phyloP scores from a whole-genome alignment of 371 early-diverging fungal genomes.

The Rhizomucor miehei region DNA sequence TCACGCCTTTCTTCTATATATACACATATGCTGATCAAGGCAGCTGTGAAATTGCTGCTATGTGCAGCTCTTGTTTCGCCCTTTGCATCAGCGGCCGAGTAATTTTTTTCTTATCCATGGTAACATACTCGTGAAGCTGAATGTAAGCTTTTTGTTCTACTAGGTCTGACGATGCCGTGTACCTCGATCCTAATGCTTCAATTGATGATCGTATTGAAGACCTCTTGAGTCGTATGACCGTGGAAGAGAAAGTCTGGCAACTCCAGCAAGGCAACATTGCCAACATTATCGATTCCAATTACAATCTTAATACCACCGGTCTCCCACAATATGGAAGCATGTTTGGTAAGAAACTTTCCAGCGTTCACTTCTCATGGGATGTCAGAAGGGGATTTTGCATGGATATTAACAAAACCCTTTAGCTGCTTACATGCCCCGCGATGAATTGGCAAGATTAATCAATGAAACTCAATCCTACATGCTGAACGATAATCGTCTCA shows the following conservation, averaged over 20 bases:
- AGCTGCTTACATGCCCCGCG: slow-evolving; percentile 16
- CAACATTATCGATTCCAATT: slow-evolving; percentile 8
- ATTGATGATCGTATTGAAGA: slow-evolving; percentile 19
- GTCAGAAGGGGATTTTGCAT: too few relatives aligned
- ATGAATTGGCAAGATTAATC: slow-evolving; percentile 8
- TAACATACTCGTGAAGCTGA: too few relatives aligned
- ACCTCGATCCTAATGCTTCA: slow-evolving; percentile 11
- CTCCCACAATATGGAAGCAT: slow-evolving; percentile 12
- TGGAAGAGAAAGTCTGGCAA: slow-evolving; percentile 16
- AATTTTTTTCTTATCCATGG: too few relatives aligned
- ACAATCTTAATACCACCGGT: slow-evolving; percentile 12
- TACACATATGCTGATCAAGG: too few relatives aligned
- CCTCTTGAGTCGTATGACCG: slow-evolving; percentile 18
- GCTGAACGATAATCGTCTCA: slow-evolving; percentile 13
- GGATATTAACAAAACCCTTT: neutral
- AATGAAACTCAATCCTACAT: slow-evolving; percentile 17
- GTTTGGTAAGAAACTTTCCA: slow-evolving; percentile 4
- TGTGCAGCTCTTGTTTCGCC: too few relatives aligned
- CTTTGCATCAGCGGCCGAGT: too few relatives aligned
- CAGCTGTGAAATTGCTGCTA: too few relatives aligned
- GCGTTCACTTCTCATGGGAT: neutral
- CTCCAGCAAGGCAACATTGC: slow-evolving; percentile 15
- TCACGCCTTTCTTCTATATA: too few relatives aligned
- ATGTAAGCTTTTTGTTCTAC: too few relatives aligned
- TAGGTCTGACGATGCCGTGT: slow-evolving; percentile 1